Evolutionary conservation across 148 eudicot species (phyloP).

Genomic region (Rhododendron ferrugineum): DNA sequence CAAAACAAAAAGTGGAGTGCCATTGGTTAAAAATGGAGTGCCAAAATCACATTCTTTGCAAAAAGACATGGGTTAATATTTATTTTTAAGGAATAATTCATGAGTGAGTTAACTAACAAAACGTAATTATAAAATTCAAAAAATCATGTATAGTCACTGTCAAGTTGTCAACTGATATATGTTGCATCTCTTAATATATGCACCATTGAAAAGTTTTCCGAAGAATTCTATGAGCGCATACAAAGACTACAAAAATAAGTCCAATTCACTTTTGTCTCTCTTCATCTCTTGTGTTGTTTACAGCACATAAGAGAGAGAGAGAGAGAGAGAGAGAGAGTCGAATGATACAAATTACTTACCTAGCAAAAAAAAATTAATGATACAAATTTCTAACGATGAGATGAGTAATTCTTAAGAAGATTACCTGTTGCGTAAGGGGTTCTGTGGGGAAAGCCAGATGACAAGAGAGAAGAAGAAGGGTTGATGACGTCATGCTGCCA

Average conservation of each 20-base stretch:
- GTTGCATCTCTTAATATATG: background rate
- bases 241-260: background rate
- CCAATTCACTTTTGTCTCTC: background rate
- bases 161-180: background rate
- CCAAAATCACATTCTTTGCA: too few species aligned
- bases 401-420: background rate
- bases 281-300: background rate
- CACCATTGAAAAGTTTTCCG: background rate
- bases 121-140: too few species aligned
- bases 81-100: background rate
- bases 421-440: conserved; percentile 25
- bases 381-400: too few species aligned
- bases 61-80: background rate
- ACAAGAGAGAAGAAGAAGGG: conserved; percentile 28
- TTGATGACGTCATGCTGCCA: conserved; percentile 30
- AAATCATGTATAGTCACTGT: background rate
- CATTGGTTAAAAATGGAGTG: too few species aligned
- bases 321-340: background rate
- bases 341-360: background rate
- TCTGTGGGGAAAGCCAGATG: conserved; percentile 16
- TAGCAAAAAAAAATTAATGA: too few species aligned
- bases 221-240: background rate
- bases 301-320: background rate
- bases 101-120: background rate
- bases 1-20: too few species aligned